Conservation (phyloP, 257 asterid species). For the Solanum virginianum region DNA sequence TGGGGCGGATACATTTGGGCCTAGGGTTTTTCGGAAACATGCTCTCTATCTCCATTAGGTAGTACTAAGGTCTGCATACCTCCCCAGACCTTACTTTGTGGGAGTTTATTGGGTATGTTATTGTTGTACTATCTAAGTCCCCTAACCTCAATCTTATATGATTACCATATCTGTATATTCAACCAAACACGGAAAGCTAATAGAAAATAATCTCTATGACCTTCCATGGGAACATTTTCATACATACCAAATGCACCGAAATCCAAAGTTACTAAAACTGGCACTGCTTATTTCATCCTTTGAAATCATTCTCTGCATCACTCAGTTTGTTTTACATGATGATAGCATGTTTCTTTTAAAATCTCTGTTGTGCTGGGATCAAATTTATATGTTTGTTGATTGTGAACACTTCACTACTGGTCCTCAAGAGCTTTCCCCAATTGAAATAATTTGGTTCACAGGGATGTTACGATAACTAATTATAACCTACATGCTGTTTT, state of each 20-base stretch:
- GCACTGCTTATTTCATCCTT: not conserved
- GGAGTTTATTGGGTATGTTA: too few species aligned
- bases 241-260: not conserved
- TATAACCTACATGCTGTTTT: not conserved
- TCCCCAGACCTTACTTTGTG: too few species aligned
- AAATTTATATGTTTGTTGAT: not conserved
- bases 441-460: not conserved
- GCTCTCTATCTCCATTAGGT: too few species aligned
- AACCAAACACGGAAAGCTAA: not conserved
- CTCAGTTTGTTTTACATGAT: not conserved
- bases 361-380: not conserved
- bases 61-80: too few species aligned
- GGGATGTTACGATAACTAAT: not conserved
- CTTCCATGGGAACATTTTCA: not conserved
- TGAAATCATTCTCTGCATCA: not conserved
- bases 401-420: not conserved
- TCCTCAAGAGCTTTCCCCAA: not conserved
- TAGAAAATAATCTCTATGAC: not conserved
- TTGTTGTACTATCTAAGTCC: not conserved
- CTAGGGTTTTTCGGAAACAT: too few species aligned
- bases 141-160: not conserved
- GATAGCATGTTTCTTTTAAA: not conserved
- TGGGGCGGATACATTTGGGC: too few species aligned
- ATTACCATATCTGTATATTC: not conserved
- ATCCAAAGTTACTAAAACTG: not conserved